Evolutionary conservation across 2,329 filamentous ascomycete species (phyloP).

Genomic region (Epichloe bromicola): DNA sequence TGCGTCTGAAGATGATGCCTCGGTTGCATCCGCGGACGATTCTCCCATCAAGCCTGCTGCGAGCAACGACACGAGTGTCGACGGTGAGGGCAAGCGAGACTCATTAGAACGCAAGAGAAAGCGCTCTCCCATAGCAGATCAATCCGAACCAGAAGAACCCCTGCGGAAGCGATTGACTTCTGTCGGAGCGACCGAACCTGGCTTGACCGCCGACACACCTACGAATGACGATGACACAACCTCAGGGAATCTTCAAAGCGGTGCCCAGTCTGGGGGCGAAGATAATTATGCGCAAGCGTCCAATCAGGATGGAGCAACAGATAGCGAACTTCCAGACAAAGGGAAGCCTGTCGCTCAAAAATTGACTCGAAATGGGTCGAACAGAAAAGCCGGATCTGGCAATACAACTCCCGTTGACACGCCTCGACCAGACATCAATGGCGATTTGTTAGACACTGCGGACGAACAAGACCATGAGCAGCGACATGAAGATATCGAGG

Average conservation of each 20-base stretch:
- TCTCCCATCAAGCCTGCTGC: slow-evolving; percentile 22
- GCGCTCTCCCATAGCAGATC: slow-evolving; percentile 32
- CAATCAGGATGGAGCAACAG: slow-evolving; percentile 12
- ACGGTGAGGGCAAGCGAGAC: slow-evolving; percentile 20
- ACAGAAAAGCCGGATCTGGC: slow-evolving; percentile 18
- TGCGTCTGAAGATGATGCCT: slow-evolving; percentile 25
- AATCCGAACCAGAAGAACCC: slow-evolving; percentile 33
- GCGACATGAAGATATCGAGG: slow-evolving; percentile 42
- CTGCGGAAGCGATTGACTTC: slow-evolving; percentile 42
- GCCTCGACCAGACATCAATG: slow-evolving; percentile 18
- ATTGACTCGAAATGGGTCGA: slow-evolving; percentile 28
- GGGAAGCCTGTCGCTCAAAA: slow-evolving; percentile 25
- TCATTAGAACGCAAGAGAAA: slow-evolving; percentile 35
- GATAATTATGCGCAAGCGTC: slow-evolving; percentile 26
- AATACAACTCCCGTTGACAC: slow-evolving; percentile 1
- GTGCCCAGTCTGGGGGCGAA: slow-evolving; percentile 31
- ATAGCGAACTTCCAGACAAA: slow-evolving; percentile 18
- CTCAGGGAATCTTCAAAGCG: slow-evolving; percentile 22
- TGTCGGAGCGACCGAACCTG: slow-evolving; percentile 26
- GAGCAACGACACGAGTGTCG: slow-evolving; percentile 15
- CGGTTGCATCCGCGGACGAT: slow-evolving; percentile 23
- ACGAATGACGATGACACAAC: slow-evolving; percentile 24
- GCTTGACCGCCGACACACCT: slow-evolving; percentile 18
- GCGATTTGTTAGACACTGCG: slow-evolving; percentile 22
- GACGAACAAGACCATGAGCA: slow-evolving; percentile 28